phyloP scores from a whole-genome alignment of 352 stramenopile species.

The Phytophthora melonis region DNA sequence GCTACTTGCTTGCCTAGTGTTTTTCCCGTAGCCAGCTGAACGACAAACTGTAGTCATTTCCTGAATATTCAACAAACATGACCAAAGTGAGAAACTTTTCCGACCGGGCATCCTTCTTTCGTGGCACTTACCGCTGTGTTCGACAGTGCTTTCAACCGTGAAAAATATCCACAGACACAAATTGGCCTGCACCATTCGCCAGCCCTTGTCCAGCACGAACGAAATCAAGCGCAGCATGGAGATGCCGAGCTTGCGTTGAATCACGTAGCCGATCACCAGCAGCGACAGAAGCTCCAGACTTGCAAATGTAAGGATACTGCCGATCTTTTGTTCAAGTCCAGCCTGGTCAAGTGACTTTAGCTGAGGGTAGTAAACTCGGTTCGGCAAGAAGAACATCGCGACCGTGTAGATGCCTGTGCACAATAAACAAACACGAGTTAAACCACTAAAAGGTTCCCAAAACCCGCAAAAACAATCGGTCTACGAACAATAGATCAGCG shows the following conservation, averaged over 20 bases:
- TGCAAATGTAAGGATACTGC: conserved; percentile 28
- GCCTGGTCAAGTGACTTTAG: background rate
- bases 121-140: background rate
- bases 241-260: conserved; percentile 16
- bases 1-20: no score
- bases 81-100: no score
- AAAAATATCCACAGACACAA: conserved; percentile 12
- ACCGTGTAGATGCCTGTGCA: conserved; percentile 1
- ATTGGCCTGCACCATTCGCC: conserved; percentile 35
- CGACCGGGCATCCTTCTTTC: no score
- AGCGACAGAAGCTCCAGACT: conserved; percentile 25
- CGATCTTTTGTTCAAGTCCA: conserved; percentile 5
- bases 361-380: conserved; percentile 1
- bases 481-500: conserved; percentile 1
- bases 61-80: no score
- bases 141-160: conserved; percentile 1
- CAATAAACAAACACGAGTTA: no score
- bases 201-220: conserved; percentile 44
- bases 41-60: no score
- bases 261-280: background rate
- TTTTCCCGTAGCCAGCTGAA: no score
- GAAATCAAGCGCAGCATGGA: conserved; percentile 33
- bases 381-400: conserved; percentile 1
- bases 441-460: no score
- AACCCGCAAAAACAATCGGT: no score